These are phyloP conservation scores for Caloboletus inedulis DNA, from an alignment of 1,284 basidiomycete genomes.

Conservation along the genomic window DNA sequence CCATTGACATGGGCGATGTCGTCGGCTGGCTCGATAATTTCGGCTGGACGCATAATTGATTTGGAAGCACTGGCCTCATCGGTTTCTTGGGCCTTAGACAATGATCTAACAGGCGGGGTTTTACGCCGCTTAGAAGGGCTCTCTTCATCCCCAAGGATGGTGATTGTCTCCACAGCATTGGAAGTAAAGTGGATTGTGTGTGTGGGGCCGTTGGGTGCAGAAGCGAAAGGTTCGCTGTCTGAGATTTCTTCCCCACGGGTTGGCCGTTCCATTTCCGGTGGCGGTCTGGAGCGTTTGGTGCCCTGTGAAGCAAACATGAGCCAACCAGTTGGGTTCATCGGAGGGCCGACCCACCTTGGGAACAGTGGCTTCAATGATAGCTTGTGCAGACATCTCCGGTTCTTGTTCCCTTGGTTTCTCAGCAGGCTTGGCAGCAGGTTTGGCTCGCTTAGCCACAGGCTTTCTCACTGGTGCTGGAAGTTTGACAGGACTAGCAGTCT, in stretches of 20 bases:
- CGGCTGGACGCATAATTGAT: constrained; percentile 32
- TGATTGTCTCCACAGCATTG: constrained; percentile 25
- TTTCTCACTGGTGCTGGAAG: constrained; percentile 40
- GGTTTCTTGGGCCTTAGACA: constrained; percentile 31
- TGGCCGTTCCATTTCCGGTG: constrained; percentile 37
- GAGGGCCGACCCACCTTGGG: constrained; percentile 50
- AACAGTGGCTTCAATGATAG: constrained; percentile 68
- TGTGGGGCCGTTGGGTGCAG: constrained; percentile 30
- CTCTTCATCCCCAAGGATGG: constrained; percentile 33
- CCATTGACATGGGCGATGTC: constrained; percentile 15
- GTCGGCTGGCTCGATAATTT: constrained; percentile 42
- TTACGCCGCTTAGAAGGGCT: constrained; percentile 42
- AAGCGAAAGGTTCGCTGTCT: constrained; percentile 7
- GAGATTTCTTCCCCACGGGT: constrained; percentile 12
- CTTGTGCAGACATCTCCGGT: constrained; percentile 49
- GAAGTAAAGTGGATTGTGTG: neutral
- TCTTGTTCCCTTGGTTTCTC: constrained; percentile 33
- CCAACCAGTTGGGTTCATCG: neutral
- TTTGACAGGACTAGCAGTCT: constrained; percentile 59
- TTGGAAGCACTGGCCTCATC: constrained; percentile 32
- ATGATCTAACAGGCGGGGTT: constrained; percentile 16
- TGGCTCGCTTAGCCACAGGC: constrained; percentile 34
- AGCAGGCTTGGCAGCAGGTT: constrained; percentile 28
- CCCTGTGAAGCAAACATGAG: constrained; percentile 42
- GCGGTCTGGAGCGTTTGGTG: constrained; percentile 66